Conservation (phyloP, 2,329 filamentous ascomycete genomes). For the Nothophaeocryptopus gaeumannii region DNA sequence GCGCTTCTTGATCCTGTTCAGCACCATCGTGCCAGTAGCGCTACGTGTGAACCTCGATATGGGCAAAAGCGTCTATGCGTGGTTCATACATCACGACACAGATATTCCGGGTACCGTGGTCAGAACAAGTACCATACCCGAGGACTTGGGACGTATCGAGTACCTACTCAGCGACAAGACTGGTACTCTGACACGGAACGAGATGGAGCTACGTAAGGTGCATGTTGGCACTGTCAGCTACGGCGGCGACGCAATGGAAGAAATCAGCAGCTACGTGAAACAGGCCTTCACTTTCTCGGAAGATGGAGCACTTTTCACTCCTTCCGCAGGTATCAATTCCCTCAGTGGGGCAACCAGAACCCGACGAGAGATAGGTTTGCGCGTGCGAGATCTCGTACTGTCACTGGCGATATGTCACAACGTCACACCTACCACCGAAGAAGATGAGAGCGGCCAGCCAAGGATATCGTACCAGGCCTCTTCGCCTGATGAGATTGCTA, state of each 20-base stretch:
- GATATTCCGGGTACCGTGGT: constrained; percentile 92
- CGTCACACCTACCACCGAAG: constrained; percentile 86
- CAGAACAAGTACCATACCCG: constrained; percentile 93
- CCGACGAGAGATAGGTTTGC: constrained; percentile 85
- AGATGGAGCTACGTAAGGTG: constrained; percentile 85
- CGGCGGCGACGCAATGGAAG: constrained; percentile 98
- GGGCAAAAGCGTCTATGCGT: constrained; percentile 93
- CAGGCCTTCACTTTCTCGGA: constrained; percentile 67
- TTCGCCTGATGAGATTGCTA: constrained; percentile 96
- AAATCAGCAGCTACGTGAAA: constrained; percentile 79
- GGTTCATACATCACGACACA: constrained; percentile 87
- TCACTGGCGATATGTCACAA: constrained; percentile 95
- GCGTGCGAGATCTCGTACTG: constrained; percentile 88
- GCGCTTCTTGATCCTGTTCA: constrained; percentile 96
- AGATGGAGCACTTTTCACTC: constrained; percentile 61
- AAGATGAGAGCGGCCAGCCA: constrained; percentile 67
- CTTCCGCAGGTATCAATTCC: constrained; percentile 65
- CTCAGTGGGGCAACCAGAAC: constrained; percentile 65
- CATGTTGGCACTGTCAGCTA: constrained; percentile 98
- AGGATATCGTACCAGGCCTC: constrained; percentile 92
- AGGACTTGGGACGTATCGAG: constrained; percentile 92
- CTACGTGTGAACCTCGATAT: constrained; percentile 94
- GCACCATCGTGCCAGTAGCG: constrained; percentile 98
- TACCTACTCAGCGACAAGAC: constrained; percentile 97
- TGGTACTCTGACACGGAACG: constrained; percentile 93